These are phyloP conservation scores for Hanseniaspora pseudoguilliermondii DNA, from an alignment of 805 yeast genomes.

Conservation along the genomic window DNA sequence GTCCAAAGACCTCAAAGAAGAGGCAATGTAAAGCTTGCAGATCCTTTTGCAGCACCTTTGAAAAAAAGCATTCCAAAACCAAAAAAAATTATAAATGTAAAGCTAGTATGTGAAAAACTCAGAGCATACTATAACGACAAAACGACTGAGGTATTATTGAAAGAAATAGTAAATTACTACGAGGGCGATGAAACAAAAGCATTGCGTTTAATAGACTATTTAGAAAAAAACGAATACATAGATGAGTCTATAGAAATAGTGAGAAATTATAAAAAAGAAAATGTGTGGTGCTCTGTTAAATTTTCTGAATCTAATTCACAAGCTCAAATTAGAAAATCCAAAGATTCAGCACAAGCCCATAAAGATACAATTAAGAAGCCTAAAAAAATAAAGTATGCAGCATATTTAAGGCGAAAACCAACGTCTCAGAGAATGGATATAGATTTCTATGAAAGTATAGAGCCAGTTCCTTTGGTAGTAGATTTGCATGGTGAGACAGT, in stretches of 20 bases:
- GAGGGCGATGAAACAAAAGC: conserved; percentile 1
- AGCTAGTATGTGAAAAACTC: neutral
- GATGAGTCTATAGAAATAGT: conserved; percentile 21
- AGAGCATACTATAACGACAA: neutral
- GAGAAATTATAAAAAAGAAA: conserved; percentile 25
- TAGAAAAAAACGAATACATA: neutral
- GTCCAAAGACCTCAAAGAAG: neutral
- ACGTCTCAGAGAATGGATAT: neutral
- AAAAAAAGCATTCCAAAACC: neutral
- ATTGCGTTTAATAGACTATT: neutral
- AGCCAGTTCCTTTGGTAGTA: conserved; percentile 20
- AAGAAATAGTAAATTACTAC: neutral
- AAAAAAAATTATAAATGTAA: neutral
- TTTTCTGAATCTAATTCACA: neutral
- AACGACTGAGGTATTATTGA: neutral
- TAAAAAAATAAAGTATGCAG: neutral
- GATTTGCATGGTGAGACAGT: conserved; percentile 50
- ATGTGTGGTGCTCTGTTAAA: conserved; percentile 24
- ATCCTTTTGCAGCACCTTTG: neutral
- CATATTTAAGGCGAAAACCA: neutral
- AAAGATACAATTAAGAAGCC: neutral
- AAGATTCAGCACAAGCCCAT: neutral
- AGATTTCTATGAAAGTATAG: neutral
- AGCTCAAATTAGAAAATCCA: neutral
- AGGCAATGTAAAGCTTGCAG: neutral